Percentiles rank a stretch among this genome's conserved stretches.
phyloP scores from a whole-genome alignment of 306 rosid species.

The Ochetophila trinervis region DNA sequence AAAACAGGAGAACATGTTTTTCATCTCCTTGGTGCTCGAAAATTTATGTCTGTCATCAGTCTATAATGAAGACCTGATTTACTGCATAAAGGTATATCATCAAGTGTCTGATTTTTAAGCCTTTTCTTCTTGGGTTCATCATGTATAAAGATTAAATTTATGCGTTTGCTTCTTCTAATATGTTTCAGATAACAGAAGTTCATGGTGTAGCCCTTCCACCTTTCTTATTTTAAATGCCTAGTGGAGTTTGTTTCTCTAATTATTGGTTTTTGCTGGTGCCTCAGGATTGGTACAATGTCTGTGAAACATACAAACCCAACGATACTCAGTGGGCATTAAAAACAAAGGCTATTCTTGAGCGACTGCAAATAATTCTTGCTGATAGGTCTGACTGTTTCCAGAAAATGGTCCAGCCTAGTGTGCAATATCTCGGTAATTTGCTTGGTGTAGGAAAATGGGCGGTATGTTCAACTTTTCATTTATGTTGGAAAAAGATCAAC shows the following conservation, averaged over 20 bases:
- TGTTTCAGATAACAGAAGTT: background rate
- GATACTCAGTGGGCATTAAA: conserved; percentile 35
- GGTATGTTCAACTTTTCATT: conserved; percentile 12
- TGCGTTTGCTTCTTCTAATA: conserved; percentile 7
- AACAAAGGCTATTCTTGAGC: conserved; percentile 35
- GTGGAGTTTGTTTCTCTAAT: conserved; percentile 3
- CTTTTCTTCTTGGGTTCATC: background rate
- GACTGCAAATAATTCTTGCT: conserved; percentile 29
- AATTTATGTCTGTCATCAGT: conserved; percentile 27
- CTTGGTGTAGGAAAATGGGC: conserved; percentile 28
- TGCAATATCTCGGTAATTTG: conserved; percentile 27
- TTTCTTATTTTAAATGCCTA: conserved; percentile 12
- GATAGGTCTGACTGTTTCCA: conserved; percentile 32
- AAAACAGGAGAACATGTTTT: conserved; percentile 32
- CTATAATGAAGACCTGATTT: conserved; percentile 34
- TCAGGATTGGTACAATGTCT: conserved; percentile 33
- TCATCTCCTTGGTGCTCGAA: conserved; percentile 36
- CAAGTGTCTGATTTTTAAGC: background rate
- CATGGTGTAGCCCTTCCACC: background rate
- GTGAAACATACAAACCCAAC: conserved; percentile 21
- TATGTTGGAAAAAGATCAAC: no score
- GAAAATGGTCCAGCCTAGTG: conserved; percentile 32
- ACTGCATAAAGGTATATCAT: conserved; percentile 37
- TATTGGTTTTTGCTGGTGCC: conserved; percentile 6
- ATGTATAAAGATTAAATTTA: background rate